Percentiles rank a stretch among this genome's conserved stretches.
Evolutionary conservation across 768 basidiomycete genomes (phyloP).

Genomic region (Naganishia onofrii): DNA sequence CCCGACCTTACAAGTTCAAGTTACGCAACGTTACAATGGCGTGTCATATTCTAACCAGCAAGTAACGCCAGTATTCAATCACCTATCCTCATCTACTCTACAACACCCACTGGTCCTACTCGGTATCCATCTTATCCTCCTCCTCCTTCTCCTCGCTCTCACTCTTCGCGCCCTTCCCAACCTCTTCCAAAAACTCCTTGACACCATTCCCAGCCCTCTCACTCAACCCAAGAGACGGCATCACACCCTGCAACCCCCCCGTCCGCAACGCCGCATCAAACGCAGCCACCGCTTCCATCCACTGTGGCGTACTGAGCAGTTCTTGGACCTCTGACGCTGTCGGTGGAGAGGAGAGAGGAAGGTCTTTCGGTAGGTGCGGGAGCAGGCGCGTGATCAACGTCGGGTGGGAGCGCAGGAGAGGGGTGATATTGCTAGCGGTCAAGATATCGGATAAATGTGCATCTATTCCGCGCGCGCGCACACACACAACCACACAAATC

Average conservation of each 20-base stretch:
- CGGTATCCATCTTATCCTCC: conserved; percentile 71
- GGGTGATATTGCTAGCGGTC: conserved; percentile 39
- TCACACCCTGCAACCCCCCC: conserved; percentile 67
- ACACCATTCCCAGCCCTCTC: conserved; percentile 79
- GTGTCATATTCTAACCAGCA: too few relatives aligned
- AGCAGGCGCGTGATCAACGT: conserved; percentile 68
- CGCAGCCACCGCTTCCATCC: conserved; percentile 71
- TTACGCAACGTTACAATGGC: too few relatives aligned
- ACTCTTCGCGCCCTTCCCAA: conserved; percentile 62
- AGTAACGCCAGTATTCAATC: too few relatives aligned
- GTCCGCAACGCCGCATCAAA: conserved; percentile 82
- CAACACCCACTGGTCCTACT: conserved; percentile 52
- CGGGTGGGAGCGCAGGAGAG: conserved; percentile 64
- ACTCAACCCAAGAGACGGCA: conserved; percentile 74
- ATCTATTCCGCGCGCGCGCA: too few relatives aligned
- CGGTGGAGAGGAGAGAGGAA: conserved; percentile 61
- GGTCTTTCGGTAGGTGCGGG: conserved; percentile 76
- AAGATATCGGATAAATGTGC: conserved; percentile 47
- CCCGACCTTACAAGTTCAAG: neutral
- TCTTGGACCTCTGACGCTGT: conserved; percentile 68
- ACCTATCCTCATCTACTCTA: too few relatives aligned
- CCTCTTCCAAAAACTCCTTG: conserved; percentile 73
- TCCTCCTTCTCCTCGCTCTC: conserved; percentile 35
- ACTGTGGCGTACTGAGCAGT: conserved; percentile 78
- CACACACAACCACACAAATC: too few relatives aligned